Conservation (phyloP, 768 basidiomycete genomes). For the Boletus tomentosulus region DNA sequence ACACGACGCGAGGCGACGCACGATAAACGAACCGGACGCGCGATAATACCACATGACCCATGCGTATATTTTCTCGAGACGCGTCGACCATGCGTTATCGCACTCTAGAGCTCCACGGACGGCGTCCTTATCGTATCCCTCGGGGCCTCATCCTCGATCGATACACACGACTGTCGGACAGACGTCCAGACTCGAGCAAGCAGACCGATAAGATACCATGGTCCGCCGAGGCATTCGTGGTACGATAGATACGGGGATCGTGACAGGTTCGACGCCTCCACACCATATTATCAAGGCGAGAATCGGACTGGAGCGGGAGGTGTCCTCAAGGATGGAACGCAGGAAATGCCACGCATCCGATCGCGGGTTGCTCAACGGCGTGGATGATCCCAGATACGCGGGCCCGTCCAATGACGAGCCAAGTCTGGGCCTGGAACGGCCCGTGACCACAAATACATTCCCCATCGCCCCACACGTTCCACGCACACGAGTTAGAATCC, state of each 20-base stretch:
- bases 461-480: background rate
- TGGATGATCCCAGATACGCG: background rate
- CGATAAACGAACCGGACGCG: too few relatives aligned
- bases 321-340: background rate
- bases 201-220: background rate
- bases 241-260: too few relatives aligned
- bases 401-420: background rate
- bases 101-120: too few relatives aligned
- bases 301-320: too few relatives aligned
- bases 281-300: too few relatives aligned
- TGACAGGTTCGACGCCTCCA: background rate
- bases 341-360: background rate
- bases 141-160: background rate
- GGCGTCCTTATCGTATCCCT: too few relatives aligned
- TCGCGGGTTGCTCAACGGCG: background rate
- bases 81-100: too few relatives aligned
- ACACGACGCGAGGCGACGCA: background rate
- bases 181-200: too few relatives aligned
- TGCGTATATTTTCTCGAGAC: too few relatives aligned
- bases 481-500: background rate
- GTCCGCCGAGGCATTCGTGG: too few relatives aligned
- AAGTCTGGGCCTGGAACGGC: background rate
- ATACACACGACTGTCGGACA: background rate
- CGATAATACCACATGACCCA: too few relatives aligned
- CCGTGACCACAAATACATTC: background rate